Conservation (phyloP, 1,284 basidiomycete species). For the Pulveroboletus sp. region DNA sequence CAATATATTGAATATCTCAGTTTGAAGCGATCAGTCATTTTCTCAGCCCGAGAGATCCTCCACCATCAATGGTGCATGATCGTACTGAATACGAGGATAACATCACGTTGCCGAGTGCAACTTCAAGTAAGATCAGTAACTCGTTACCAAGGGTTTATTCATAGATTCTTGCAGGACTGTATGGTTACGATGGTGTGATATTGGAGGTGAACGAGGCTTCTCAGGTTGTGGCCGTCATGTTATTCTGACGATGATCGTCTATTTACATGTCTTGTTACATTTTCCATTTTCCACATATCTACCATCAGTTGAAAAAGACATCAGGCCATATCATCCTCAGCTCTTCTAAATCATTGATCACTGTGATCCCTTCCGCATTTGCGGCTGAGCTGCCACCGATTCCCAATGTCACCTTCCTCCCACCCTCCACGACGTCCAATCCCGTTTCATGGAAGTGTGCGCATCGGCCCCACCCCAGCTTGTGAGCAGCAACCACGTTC, state of each 20-base stretch:
- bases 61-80: slow-evolving; percentile 84
- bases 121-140: slow-evolving; percentile 58
- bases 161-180: slow-evolving; percentile 48
- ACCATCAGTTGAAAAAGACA: slow-evolving; percentile 46
- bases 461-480: slow-evolving; percentile 69
- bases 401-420: slow-evolving; percentile 53
- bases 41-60: slow-evolving; percentile 64
- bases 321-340: slow-evolving; percentile 71
- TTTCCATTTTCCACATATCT: not conserved
- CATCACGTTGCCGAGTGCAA: slow-evolving; percentile 68
- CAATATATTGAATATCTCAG: no score
- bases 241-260: slow-evolving; percentile 51
- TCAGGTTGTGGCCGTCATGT: slow-evolving; percentile 70
- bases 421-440: slow-evolving; percentile 62
- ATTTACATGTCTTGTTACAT: not conserved
- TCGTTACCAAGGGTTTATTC: slow-evolving; percentile 21
- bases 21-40: slow-evolving; percentile 77
- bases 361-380: slow-evolving; percentile 44
- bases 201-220: slow-evolving; percentile 79
- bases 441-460: slow-evolving; percentile 74
- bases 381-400: slow-evolving; percentile 41
- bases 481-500: slow-evolving; percentile 66
- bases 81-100: slow-evolving; percentile 79
- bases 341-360: slow-evolving; percentile 58
- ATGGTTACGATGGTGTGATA: slow-evolving; percentile 82